phyloP scores from a whole-genome alignment of 768 basidiomycete species.

The Russula sp. region DNA sequence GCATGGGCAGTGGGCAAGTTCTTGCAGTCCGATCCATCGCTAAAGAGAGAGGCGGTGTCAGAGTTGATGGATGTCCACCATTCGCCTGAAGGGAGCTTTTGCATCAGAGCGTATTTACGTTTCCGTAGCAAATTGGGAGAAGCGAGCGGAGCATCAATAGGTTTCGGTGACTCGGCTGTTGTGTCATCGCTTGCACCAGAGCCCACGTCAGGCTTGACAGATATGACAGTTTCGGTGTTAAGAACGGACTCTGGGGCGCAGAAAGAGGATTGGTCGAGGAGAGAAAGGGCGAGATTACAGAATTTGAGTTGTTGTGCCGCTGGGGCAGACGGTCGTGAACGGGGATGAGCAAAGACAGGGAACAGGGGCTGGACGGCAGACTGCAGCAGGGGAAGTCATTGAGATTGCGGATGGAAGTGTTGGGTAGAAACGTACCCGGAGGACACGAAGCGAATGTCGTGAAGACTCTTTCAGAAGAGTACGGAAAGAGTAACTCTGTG shows the following conservation, averaged over 20 bases:
- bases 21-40: constrained; percentile 39
- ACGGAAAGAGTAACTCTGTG: constrained; percentile 45
- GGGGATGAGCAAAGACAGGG: constrained; percentile 61
- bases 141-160: constrained; percentile 30
- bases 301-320: constrained; percentile 68
- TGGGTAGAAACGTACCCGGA: constrained; percentile 45
- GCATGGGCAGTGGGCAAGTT: constrained; percentile 58
- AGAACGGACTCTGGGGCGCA: constrained; percentile 42
- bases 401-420: background rate
- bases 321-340: constrained; percentile 55
- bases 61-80: constrained; percentile 74
- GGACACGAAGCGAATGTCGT: constrained; percentile 46
- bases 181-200: constrained; percentile 19
- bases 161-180: constrained; percentile 29
- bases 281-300: constrained; percentile 63
- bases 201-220: constrained; percentile 24
- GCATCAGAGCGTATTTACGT: constrained; percentile 69
- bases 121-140: constrained; percentile 24
- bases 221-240: constrained; percentile 41
- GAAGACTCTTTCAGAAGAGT: constrained; percentile 49
- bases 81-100: constrained; percentile 68
- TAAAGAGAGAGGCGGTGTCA: constrained; percentile 33
- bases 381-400: constrained; percentile 30
- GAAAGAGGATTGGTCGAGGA: constrained; percentile 65
- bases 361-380: constrained; percentile 61